Evolutionary conservation across 371 early-diverging fungal species (phyloP), one percentile per base, ranked within the genome.

Genomic region (Lichtheimia ramosa): DNA sequence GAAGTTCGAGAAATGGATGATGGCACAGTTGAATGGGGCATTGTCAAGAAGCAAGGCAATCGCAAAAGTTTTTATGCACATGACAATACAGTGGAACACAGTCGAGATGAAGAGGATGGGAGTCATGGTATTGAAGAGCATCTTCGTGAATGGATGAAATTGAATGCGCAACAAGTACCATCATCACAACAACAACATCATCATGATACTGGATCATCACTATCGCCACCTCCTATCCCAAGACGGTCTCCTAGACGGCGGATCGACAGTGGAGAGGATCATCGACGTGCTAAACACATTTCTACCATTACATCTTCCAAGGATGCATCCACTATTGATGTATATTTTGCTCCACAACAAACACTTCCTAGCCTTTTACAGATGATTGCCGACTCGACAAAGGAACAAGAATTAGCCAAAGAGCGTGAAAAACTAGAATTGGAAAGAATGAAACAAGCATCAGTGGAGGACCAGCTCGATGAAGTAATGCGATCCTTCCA

Each of bases 1-100:
- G 72, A 71, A 54, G 56, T 71, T 21, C 72, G 72, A 10, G 72
- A 71, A 48, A 61, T 67, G 63, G 61, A 59, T 18, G 72, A 71
- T 48, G 72, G 72, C 16, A 48, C 68, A 2, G 65, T 71, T 15
- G 65, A 65, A 25, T 71, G 68, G 64, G 72, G 72, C 20, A 65
- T 71, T 41, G 72, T 71, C 34, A 68, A 68, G 51, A 67, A 67
- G 43, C 59, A 67, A 63, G 67, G 67, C 58, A 67, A 67, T 49
- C 62, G 67, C 24, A 67, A 62, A 55, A 67, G 67, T 24, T 67
- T 67, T 54, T 62, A 56, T 48, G 52, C 51, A 15, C 51, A 55
- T 2, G 54, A 53, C 52, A 51, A 56, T 6, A 43, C 16, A 15
- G 28, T 54, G 10, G 54, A 54, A 16, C 27, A 59, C 23, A 34